phyloP scores from a whole-genome alignment of 345 rosid genomes.

The Iberis pinnata region DNA sequence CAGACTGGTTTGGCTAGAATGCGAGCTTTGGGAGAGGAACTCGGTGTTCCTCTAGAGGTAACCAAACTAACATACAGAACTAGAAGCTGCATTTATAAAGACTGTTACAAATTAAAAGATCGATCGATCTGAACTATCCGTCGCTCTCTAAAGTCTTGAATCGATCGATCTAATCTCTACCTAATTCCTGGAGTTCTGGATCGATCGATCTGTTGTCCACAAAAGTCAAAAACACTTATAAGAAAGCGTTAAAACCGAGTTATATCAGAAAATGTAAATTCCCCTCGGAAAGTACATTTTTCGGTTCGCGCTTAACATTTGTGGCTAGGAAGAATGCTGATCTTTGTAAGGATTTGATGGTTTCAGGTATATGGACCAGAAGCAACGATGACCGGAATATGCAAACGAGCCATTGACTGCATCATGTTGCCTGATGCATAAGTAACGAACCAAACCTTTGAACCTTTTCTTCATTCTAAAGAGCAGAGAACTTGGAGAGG shows the following conservation, averaged over 20 bases:
- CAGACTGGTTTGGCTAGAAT: slow-evolving; percentile 83
- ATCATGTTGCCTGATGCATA: slow-evolving; percentile 52
- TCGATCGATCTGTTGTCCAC: no score
- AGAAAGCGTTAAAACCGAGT: no score
- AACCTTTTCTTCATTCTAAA: background rate
- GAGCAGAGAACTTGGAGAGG: background rate
- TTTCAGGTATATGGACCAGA: slow-evolving; percentile 90
- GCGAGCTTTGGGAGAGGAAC: slow-evolving; percentile 78
- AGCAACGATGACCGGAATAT: slow-evolving; percentile 95
- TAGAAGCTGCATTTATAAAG: background rate
- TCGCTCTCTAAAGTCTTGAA: no score
- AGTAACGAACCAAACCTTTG: background rate
- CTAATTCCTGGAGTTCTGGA: no score
- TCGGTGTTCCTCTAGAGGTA: slow-evolving; percentile 87
- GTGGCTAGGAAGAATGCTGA: no score
- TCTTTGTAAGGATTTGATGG: background rate
- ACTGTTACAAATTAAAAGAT: background rate
- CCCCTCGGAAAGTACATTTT: no score
- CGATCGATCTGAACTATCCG: no score
- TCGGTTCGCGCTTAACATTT: no score
- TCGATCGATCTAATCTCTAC: no score
- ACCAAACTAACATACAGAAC: slow-evolving; percentile 7
- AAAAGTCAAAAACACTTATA: no score
- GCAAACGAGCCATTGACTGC: slow-evolving; percentile 94
- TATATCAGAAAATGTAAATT: no score